Evolutionary conservation across 2,329 filamentous ascomycete species (phyloP).

Genomic region (Colletotrichum falcatum): DNA sequence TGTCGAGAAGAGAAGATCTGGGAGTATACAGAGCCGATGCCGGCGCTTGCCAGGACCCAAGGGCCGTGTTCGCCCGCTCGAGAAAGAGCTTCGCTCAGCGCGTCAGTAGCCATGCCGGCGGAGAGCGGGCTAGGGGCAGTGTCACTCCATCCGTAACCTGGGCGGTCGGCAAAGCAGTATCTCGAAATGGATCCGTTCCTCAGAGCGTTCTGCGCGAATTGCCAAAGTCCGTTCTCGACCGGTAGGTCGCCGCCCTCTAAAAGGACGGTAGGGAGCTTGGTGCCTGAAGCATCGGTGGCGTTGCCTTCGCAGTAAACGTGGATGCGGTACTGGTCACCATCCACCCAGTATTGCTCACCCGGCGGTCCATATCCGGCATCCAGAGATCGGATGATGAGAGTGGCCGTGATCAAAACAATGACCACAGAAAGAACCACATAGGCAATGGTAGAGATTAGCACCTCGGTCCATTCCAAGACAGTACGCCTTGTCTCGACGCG

Average conservation of each 20-base stretch:
- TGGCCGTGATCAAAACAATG: constrained; percentile 81
- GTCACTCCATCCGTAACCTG: constrained; percentile 88
- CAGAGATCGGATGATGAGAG: constrained; percentile 81
- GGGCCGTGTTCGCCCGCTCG: constrained; percentile 85
- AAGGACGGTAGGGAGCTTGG: constrained; percentile 80
- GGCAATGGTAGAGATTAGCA: constrained; percentile 79
- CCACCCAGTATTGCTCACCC: constrained; percentile 83
- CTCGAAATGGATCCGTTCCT: constrained; percentile 85
- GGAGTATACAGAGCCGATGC: constrained; percentile 88
- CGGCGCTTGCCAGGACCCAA: constrained; percentile 88
- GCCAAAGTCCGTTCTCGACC: constrained; percentile 82
- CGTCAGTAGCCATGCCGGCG: constrained; percentile 92
- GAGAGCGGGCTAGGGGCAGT: constrained; percentile 94
- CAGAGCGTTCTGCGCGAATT: constrained; percentile 81
- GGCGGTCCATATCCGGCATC: constrained; percentile 81
- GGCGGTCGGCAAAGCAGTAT: constrained; percentile 96
- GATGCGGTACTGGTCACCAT: constrained; percentile 85
- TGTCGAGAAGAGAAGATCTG: constrained; percentile 92
- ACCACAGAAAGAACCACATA: constrained; percentile 77
- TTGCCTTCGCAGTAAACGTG: constrained; percentile 90
- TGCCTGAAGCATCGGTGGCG: constrained; percentile 65
- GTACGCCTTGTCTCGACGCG: constrained; percentile 87
- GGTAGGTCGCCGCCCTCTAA: constrained; percentile 86
- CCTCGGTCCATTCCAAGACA: constrained; percentile 84
- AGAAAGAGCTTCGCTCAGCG: constrained; percentile 86